Evolutionary conservation across 345 rosid genomes (phyloP), one percentile per base, ranked within the genome.

Genomic region (Sonneratia alba): DNA sequence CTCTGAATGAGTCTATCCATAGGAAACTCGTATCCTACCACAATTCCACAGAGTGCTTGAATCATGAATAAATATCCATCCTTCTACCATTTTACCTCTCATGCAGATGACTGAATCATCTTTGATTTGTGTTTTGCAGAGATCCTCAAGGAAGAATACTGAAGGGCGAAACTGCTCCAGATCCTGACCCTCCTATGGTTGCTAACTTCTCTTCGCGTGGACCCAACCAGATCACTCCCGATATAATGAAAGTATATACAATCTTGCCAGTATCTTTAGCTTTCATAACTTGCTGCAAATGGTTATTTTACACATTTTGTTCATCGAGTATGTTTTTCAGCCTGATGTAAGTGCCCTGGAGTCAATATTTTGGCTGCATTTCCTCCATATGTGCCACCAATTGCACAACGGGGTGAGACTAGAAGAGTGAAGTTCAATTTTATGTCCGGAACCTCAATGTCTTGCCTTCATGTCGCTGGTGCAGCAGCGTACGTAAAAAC

Each of bases 201-300:
- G 68, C 83, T 16, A 1, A 43, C 3, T 84, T 81, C 79, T 86
- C 89, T 65, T 80, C 87, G 0, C 76, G 81, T 0, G 87, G 89
- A 0, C 92, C 88, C 16, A 83, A 75, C 70, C 0, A 0, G 1
- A 51, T 78, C 19, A 18, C 59, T 16, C 64, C 68, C 16, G 81
- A 82, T 72, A 74, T 88, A 16, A 22, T 79, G 79, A 81, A 75
- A 74, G 82, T 79, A 66, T 3, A 18, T 0, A 22, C 36, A 2
- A 34, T 13, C 9, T 7, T 59, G 6, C 36, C 7, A 59, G 34
- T 22, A 2, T 8, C 21, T 59, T 21, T 7, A 7, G 24, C 32
- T 18, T 53, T 8, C 59, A 19, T 18, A 53, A 18, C 59, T 53
- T 53, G 59, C 7, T 11, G n/a, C 59, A 19, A 53, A 3, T 53